Conservation (phyloP, 345 rosid genomes). For the Aquilaria yunnanensis region DNA sequence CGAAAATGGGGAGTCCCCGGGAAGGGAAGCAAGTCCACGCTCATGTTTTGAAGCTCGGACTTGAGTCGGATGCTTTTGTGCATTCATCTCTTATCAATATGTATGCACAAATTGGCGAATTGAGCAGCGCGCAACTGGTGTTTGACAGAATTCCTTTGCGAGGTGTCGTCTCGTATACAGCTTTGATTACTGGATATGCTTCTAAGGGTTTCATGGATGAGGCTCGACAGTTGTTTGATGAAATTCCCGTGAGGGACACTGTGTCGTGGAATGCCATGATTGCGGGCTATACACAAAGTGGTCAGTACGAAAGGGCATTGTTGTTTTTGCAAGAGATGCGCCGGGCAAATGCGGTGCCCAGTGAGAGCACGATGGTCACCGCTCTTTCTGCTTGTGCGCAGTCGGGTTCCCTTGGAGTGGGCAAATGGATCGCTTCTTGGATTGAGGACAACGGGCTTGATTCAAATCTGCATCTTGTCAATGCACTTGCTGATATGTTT, state of each 20-base stretch:
- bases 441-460: slow-evolving; percentile 36
- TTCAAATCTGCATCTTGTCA: slow-evolving; percentile 36
- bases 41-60: slow-evolving; percentile 51
- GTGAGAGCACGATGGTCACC: slow-evolving; percentile 55
- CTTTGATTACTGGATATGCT: slow-evolving; percentile 44
- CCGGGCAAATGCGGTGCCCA: slow-evolving; percentile 32
- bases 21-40: slow-evolving; percentile 62
- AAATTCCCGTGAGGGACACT: slow-evolving; percentile 45
- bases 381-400: slow-evolving; percentile 70
- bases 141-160: slow-evolving; percentile 45
- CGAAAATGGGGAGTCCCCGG: slow-evolving; percentile 23
- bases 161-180: slow-evolving; percentile 59
- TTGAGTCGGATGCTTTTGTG: slow-evolving; percentile 42
- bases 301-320: slow-evolving; percentile 46
- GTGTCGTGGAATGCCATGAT: slow-evolving; percentile 59
- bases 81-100: slow-evolving; percentile 60
- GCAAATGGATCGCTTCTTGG: slow-evolving; percentile 46
- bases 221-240: slow-evolving; percentile 51
- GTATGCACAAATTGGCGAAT: slow-evolving; percentile 43
- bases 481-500: slow-evolving; percentile 68
- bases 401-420: slow-evolving; percentile 39
- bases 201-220: slow-evolving; percentile 26
- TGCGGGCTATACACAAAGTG: slow-evolving; percentile 36
- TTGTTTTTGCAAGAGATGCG: slow-evolving; percentile 47
- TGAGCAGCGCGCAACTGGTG: slow-evolving; percentile 37